Conservation (phyloP, 2,329 filamentous ascomycete genomes). For the Conoideocrella luteorostrata region DNA sequence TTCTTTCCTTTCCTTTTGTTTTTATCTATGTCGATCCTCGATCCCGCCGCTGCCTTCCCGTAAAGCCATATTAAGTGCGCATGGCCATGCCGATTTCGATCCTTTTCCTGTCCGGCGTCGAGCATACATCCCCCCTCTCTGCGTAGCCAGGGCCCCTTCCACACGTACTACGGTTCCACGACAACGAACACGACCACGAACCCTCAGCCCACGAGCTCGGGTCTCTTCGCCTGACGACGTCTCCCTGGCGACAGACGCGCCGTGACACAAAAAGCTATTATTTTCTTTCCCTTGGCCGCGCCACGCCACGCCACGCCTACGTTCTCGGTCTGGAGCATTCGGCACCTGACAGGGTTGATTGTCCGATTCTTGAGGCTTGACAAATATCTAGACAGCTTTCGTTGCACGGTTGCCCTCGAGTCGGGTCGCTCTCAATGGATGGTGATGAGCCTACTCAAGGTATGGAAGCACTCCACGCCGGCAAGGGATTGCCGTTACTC, state of each 20-base stretch:
- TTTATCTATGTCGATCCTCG: too few species aligned
- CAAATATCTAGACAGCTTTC: too few species aligned
- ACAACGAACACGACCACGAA: neutral
- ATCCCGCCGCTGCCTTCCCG: neutral
- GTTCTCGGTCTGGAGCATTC: neutral
- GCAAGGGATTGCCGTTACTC: neutral
- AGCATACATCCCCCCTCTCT: neutral
- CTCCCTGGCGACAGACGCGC: neutral
- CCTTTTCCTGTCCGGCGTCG: neutral
- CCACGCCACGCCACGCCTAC: neutral
- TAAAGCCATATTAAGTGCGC: neutral
- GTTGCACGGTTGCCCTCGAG: too few species aligned
- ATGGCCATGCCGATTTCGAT: slow-evolving; percentile 1
- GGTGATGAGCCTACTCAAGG: slow-evolving; percentile 39
- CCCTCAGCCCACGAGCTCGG: too few species aligned
- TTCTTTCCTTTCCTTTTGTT: neutral
- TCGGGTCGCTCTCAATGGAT: slow-evolving; percentile 34
- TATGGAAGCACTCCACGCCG: slow-evolving; percentile 12
- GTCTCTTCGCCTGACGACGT: too few species aligned
- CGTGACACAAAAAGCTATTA: neutral
- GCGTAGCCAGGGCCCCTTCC: neutral
- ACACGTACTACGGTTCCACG: neutral
- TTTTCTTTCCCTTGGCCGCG: neutral
- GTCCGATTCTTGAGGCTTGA: neutral
- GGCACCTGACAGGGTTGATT: neutral